Evolutionary conservation across 805 yeast species (phyloP).

Genomic region (Nakazawaea wickerhamii): DNA sequence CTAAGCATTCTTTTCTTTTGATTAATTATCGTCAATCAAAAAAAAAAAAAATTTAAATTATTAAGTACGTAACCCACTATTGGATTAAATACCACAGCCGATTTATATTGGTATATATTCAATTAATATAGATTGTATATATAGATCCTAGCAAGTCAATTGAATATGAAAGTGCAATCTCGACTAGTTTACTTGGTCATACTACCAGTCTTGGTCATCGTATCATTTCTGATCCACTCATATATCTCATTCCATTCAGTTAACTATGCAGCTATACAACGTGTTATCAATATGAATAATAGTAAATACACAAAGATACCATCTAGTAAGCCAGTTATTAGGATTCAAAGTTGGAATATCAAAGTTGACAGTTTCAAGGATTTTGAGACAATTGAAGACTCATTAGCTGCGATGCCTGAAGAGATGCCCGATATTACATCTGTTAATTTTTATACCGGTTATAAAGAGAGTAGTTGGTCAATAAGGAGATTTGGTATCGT

Average conservation of each 20-base stretch:
- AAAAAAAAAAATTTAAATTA: too few species aligned
- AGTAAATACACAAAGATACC: conserved; percentile 5
- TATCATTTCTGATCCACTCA: conserved; percentile 8
- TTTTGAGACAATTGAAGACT: conserved; percentile 17
- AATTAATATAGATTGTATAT: too few species aligned
- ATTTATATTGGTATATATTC: too few species aligned
- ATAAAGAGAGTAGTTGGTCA: conserved; percentile 30
- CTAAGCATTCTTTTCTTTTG: too few species aligned
- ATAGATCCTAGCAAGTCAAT: too few species aligned
- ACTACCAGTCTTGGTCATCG: conserved; percentile 6
- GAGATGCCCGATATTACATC: conserved; percentile 20
- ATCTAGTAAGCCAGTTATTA: conserved; percentile 7
- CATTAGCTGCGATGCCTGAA: conserved; percentile 17
- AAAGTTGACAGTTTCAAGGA: conserved; percentile 22
- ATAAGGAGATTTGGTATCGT: conserved; percentile 28
- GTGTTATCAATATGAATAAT: conserved; percentile 8
- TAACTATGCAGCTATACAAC: conserved; percentile 7
- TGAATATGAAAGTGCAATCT: conserved; percentile 8
- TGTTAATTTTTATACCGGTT: conserved; percentile 22
- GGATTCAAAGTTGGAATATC: conserved; percentile 25
- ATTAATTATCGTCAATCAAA: too few species aligned
- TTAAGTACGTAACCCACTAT: too few species aligned
- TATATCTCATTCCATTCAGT: conserved; percentile 11
- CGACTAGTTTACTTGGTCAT: conserved; percentile 4
- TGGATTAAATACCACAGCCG: too few species aligned